phyloP scores from a whole-genome alignment of 441 rosid species.

The Aquilaria agallochum region DNA sequence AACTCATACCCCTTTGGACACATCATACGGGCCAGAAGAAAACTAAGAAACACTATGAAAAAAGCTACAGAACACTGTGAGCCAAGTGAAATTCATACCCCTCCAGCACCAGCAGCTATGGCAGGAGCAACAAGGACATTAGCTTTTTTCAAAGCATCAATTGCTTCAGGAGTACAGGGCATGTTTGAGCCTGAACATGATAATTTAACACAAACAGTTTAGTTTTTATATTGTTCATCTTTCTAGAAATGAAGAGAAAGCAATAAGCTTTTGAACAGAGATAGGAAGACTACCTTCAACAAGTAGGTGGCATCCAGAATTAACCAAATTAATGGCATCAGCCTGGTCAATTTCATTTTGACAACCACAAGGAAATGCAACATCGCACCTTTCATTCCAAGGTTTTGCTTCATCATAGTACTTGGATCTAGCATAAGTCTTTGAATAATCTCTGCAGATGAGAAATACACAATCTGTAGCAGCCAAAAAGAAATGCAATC shows the following conservation, averaged over 20 bases:
- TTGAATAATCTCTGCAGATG: slow-evolving; percentile 87
- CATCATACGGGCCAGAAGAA: no score
- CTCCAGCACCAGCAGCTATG: slow-evolving; percentile 99
- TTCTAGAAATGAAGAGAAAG: slow-evolving; percentile 4
- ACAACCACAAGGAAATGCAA: slow-evolving; percentile 93
- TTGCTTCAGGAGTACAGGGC: slow-evolving; percentile 98
- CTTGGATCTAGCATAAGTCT: slow-evolving; percentile 94
- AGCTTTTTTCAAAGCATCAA: slow-evolving; percentile 83
- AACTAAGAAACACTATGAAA: no score
- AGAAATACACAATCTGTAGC: slow-evolving; percentile 15
- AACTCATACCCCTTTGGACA: no score
- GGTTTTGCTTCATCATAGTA: slow-evolving; percentile 97
- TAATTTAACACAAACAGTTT: slow-evolving; percentile 1
- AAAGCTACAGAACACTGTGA: no score
- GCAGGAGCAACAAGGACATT: slow-evolving; percentile 95
- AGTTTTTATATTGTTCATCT: slow-evolving; percentile 1
- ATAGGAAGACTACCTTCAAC: slow-evolving; percentile 71
- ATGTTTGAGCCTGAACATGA: slow-evolving; percentile 60
- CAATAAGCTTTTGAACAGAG: slow-evolving; percentile 11
- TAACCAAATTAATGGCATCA: slow-evolving; percentile 90
- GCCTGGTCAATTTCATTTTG: slow-evolving; percentile 96
- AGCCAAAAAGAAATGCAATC: slow-evolving; percentile 7
- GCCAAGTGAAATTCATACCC: slow-evolving; percentile 45
- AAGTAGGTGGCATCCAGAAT: slow-evolving; percentile 82
- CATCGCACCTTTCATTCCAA: slow-evolving; percentile 93